Conservation (phyloP, 2,329 filamentous ascomycete genomes). For the Rutstroemia sp. region DNA sequence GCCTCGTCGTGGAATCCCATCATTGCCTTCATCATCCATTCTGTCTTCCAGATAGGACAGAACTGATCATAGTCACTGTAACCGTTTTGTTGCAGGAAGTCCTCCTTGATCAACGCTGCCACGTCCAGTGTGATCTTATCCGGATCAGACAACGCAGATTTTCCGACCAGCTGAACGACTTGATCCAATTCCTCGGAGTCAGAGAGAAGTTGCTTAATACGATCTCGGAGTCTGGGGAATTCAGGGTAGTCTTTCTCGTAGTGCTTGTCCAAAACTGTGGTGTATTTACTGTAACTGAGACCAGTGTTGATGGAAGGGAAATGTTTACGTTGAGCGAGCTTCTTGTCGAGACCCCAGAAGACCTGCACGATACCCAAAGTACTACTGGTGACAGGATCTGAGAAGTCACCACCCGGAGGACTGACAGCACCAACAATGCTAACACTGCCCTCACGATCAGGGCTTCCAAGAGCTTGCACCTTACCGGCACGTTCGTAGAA, state of each 20-base stretch:
- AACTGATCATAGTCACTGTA: conserved; percentile 99
- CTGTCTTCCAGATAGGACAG: conserved; percentile 98
- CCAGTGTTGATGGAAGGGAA: conserved; percentile 98
- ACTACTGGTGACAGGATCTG: conserved; percentile 88
- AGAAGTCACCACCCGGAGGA: conserved; percentile 97
- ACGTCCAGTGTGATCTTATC: conserved; percentile 99
- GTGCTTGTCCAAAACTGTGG: conserved; percentile 76
- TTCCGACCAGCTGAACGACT: conserved; percentile 96
- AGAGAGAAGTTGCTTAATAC: conserved; percentile 86
- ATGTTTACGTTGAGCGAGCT: conserved; percentile 96
- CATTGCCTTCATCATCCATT: conserved; percentile 99
- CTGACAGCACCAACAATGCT: conserved; percentile 97
- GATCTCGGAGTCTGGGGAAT: conserved; percentile 86
- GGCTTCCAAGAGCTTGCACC: conserved; percentile 77
- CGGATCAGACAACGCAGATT: conserved; percentile 88
- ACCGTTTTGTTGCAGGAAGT: conserved; percentile 98
- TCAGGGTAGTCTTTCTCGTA: conserved; percentile 93
- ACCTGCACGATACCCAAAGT: conserved; percentile 97
- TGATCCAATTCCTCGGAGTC: conserved; percentile 97
- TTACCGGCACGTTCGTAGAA: conserved; percentile 98
- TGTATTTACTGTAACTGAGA: conserved; percentile 96
- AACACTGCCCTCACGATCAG: conserved; percentile 83
- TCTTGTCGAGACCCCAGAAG: conserved; percentile 99
- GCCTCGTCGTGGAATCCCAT: conserved; percentile 96
- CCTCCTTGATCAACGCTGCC: conserved; percentile 87